Evolutionary conservation across 352 stramenopile genomes (phyloP).

Genomic region (Pythium monospermum): DNA sequence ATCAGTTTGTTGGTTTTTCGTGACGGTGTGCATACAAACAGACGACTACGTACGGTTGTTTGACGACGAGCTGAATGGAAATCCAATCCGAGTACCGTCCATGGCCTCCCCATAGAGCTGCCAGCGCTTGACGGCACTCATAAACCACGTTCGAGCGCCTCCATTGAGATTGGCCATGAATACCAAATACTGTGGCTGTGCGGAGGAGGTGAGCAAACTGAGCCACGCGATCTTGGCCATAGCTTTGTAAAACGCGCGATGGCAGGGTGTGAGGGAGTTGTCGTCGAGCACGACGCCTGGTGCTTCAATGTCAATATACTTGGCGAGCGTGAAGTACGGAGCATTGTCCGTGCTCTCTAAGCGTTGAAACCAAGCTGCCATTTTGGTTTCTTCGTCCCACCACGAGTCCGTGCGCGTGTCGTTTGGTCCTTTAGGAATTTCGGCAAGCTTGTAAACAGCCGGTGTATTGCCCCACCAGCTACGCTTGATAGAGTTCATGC

Average conservation of each 20-base stretch:
- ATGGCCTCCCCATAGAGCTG: constrained; percentile 26
- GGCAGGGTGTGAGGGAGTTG: constrained; percentile 24
- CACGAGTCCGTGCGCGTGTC: constrained; percentile 14
- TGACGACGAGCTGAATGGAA: constrained; percentile 17
- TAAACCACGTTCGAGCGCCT: constrained; percentile 26
- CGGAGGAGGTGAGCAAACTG: constrained; percentile 18
- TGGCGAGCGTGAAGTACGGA: constrained; percentile 19
- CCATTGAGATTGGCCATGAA: constrained; percentile 36
- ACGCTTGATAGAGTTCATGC: constrained; percentile 29
- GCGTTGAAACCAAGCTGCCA: constrained; percentile 25
- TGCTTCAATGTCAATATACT: constrained; percentile 26
- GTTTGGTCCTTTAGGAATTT: constrained; percentile 6
- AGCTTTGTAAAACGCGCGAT: constrained; percentile 36
- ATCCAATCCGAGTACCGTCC: constrained; percentile 15
- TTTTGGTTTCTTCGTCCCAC: constrained; percentile 31
- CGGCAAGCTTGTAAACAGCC: constrained; percentile 26
- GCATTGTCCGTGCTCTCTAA: constrained; percentile 22
- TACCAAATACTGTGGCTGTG: constrained; percentile 22
- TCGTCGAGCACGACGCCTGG: constrained; percentile 23
- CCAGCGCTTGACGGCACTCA: constrained; percentile 11
- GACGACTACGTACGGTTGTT: constrained; percentile 11
- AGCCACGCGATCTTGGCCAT: constrained; percentile 29
- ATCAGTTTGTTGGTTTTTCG: no score
- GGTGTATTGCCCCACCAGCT: constrained; percentile 35
- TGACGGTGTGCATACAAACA: background rate